phyloP scores from a whole-genome alignment of 2,329 filamentous ascomycete genomes.

The Xylaria sp. region DNA sequence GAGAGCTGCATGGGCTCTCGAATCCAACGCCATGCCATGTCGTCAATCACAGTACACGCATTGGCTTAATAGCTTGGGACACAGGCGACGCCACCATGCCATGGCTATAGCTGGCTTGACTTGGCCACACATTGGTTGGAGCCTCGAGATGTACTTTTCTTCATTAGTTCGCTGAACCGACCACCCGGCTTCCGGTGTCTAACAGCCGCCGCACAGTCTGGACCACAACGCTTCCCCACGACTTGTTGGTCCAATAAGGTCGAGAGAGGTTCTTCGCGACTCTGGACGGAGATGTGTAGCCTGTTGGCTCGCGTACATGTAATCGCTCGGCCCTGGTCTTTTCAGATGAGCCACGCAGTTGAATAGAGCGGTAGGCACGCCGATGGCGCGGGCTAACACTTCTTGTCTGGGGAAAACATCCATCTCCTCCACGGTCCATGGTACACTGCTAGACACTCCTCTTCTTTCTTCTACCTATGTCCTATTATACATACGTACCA shows the following conservation, averaged over 20 bases:
- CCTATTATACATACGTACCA: slow-evolving; percentile 1
- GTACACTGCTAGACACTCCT: slow-evolving; percentile 22
- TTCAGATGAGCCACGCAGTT: slow-evolving; percentile 29
- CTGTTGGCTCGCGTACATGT: slow-evolving; percentile 29
- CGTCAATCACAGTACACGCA: slow-evolving; percentile 22
- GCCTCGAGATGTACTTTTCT: slow-evolving; percentile 10
- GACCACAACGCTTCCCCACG: slow-evolving; percentile 25
- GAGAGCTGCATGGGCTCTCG: slow-evolving; percentile 12
- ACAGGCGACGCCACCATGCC: neutral
- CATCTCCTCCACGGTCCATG: slow-evolving; percentile 17
- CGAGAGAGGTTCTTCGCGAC: neutral
- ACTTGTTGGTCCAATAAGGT: slow-evolving; percentile 26
- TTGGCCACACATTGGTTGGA: slow-evolving; percentile 7
- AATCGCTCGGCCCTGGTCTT: slow-evolving; percentile 34
- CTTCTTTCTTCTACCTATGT: slow-evolving; percentile 29
- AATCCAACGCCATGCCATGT: slow-evolving; percentile 16
- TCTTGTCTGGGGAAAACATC: slow-evolving; percentile 18
- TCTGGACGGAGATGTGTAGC: slow-evolving; percentile 5
- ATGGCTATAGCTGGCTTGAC: neutral
- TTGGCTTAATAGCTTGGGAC: slow-evolving; percentile 5
- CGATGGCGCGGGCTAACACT: slow-evolving; percentile 26
- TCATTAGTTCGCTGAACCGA: slow-evolving; percentile 6
- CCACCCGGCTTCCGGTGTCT: slow-evolving; percentile 6
- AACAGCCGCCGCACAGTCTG: slow-evolving; percentile 25
- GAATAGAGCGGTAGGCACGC: slow-evolving; percentile 32